A percentile compares a stretch with the other conserved stretches of the same genome.
These are phyloP conservation scores for Phytophthora quininea DNA, from an alignment of 352 stramenopile genomes.

Conservation along the genomic window DNA sequence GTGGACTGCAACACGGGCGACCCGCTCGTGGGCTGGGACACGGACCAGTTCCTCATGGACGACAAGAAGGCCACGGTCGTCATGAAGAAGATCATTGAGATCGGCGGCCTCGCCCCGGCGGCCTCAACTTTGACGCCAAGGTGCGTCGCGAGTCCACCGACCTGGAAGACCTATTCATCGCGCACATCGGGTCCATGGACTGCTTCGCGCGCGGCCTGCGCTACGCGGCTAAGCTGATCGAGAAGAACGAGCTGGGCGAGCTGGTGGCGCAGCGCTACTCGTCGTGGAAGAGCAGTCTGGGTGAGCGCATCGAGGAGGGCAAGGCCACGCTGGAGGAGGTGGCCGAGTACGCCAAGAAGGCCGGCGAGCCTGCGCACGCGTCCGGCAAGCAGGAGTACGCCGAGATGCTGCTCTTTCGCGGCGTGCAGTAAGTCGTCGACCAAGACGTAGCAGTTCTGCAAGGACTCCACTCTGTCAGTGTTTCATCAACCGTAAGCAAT, in stretches of 20 bases:
- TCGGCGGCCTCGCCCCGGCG: slow-evolving; percentile 33
- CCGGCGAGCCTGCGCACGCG: slow-evolving; percentile 60
- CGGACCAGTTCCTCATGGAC: slow-evolving; percentile 88
- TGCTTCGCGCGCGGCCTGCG: slow-evolving; percentile 52
- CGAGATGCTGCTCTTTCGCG: slow-evolving; percentile 65
- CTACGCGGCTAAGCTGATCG: neutral
- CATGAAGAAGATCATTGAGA: slow-evolving; percentile 78
- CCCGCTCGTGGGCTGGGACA: slow-evolving; percentile 63
- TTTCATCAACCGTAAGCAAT: too few relatives aligned
- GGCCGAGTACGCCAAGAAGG: slow-evolving; percentile 41
- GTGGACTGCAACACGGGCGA: slow-evolving; percentile 88
- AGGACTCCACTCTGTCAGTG: neutral
- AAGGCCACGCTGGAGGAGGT: slow-evolving; percentile 69
- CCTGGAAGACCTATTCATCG: slow-evolving; percentile 74
- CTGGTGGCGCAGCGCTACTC: slow-evolving; percentile 70
- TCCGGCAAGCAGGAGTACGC: slow-evolving; percentile 84
- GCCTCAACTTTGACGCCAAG: slow-evolving; percentile 86
- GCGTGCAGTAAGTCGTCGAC: slow-evolving; percentile 17
- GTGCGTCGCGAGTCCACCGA: slow-evolving; percentile 75
- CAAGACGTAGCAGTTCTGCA: neutral
- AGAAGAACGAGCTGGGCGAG: neutral
- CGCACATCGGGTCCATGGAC: slow-evolving; percentile 88
- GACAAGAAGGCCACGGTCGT: slow-evolving; percentile 74
- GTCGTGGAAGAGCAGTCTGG: slow-evolving; percentile 67
- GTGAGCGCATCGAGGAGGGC: slow-evolving; percentile 61